These are phyloP conservation scores for Ceratocystis smalleyi DNA, from an alignment of 2,329 filamentous ascomycete species.

Conservation along the genomic window DNA sequence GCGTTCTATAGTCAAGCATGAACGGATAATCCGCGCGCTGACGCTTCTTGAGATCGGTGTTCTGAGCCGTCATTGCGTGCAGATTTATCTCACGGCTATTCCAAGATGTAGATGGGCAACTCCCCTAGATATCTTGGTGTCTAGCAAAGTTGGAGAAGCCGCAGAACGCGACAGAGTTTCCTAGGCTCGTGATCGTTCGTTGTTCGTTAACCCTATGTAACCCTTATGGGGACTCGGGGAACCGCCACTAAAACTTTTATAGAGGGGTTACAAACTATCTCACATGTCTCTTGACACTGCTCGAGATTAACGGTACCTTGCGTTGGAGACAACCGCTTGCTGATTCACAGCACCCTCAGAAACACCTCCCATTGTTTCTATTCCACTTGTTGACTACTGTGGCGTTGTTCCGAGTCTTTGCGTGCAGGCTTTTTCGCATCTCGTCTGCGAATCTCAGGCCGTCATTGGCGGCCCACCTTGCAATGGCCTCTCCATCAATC, in stretches of 20 bases:
- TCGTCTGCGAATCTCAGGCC: neutral
- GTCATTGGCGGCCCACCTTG: neutral
- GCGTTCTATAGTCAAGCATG: conserved; percentile 64
- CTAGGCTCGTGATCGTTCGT: neutral
- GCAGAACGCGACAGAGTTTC: neutral
- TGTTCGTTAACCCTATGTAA: neutral
- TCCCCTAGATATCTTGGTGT: neutral
- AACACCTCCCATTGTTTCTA: neutral
- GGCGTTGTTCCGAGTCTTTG: neutral
- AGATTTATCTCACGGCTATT: neutral
- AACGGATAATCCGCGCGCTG: conserved; percentile 56
- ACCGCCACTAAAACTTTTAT: conserved; percentile 22
- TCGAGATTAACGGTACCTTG: no score
- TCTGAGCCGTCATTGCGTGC: neutral
- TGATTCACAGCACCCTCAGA: no score
- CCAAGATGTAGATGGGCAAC: neutral
- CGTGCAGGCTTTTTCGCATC: neutral
- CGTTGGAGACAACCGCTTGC: no score
- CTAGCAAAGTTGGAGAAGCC: neutral
- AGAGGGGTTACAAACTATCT: conserved; percentile 8
- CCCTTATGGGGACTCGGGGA: neutral
- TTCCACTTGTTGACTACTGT: neutral
- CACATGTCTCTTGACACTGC: no score
- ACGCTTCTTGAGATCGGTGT: neutral
- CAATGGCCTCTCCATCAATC: neutral